Evolutionary conservation across 225 moss, liverwort and hornwort genomes (phyloP).

Genomic region (Bryum argenteum): DNA sequence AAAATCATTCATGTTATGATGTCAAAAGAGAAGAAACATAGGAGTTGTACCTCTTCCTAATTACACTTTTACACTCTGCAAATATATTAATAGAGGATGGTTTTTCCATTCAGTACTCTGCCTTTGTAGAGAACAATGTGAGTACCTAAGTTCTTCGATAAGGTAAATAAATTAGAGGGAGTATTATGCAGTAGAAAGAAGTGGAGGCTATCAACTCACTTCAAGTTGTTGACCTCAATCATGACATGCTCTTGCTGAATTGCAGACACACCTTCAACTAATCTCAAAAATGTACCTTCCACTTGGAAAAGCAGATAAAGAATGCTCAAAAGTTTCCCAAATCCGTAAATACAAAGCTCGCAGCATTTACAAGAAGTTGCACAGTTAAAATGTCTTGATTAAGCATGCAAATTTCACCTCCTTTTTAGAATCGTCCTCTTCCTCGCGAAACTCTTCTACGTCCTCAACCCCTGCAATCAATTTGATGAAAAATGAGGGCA

Average conservation of each 20-base stretch:
- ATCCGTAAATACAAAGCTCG: background rate
- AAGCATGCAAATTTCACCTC: slow-evolving; percentile 54
- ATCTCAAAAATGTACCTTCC: slow-evolving; percentile 84
- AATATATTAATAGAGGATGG: too few species aligned
- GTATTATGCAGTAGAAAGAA: slow-evolving; percentile 7
- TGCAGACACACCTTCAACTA: slow-evolving; percentile 76
- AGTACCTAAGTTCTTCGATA: background rate
- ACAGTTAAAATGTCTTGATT: slow-evolving; percentile 1
- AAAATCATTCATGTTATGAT: too few species aligned
- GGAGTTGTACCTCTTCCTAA: too few species aligned
- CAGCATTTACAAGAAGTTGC: background rate
- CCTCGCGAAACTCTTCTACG: slow-evolving; percentile 68
- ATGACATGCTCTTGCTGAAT: slow-evolving; percentile 83
- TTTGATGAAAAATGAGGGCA: slow-evolving; percentile 6
- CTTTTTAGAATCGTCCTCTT: slow-evolving; percentile 74
- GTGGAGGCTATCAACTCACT: slow-evolving; percentile 58
- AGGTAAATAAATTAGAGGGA: background rate
- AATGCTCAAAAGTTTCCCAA: slow-evolving; percentile 1
- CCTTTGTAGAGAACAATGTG: too few species aligned
- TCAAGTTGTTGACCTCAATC: slow-evolving; percentile 86
- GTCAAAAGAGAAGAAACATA: too few species aligned
- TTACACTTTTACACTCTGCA: too few species aligned
- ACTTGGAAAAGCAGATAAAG: slow-evolving; percentile 52
- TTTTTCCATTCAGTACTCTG: too few species aligned
- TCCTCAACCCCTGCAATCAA: slow-evolving; percentile 63